These are phyloP conservation scores for Catharanthus roseus DNA, from an alignment of 257 asterid genomes.

Conservation along the genomic window DNA sequence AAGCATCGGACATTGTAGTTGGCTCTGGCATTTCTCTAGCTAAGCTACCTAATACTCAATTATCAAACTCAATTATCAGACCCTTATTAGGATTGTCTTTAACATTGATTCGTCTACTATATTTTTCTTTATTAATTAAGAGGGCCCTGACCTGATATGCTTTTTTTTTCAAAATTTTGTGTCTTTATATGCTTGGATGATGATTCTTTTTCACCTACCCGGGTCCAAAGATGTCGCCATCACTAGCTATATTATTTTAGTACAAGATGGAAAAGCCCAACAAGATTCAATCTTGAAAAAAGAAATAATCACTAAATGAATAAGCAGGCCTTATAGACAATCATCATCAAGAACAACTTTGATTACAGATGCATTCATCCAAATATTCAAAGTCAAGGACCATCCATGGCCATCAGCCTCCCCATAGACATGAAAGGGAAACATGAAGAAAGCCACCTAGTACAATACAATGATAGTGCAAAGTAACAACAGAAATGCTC, in stretches of 20 bases:
- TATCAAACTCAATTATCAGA: not conserved
- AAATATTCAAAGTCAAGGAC: not conserved
- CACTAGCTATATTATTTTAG: constrained; percentile 3
- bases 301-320: constrained; percentile 1
- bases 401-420: constrained; percentile 2
- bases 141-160: constrained; percentile 18
- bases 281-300: constrained; percentile 4
- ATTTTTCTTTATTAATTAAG: no score
- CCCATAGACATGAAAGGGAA: no score
- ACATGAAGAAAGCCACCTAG: not conserved
- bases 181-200: not conserved
- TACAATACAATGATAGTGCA: not conserved
- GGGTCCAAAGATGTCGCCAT: constrained; percentile 1
- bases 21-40: not conserved
- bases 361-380: not conserved
- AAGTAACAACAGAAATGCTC: not conserved
- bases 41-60: not conserved
- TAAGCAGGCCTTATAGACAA: no score
- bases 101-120: no score
- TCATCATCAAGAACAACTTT: constrained; percentile 4
- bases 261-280: not conserved
- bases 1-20: not conserved
- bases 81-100: no score
- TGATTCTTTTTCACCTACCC: not conserved
- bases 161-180: constrained; percentile 9